Base-by-base conservation (phyloP, 2,329 filamentous ascomycete species). In the Cercospora sp. region DNA sequence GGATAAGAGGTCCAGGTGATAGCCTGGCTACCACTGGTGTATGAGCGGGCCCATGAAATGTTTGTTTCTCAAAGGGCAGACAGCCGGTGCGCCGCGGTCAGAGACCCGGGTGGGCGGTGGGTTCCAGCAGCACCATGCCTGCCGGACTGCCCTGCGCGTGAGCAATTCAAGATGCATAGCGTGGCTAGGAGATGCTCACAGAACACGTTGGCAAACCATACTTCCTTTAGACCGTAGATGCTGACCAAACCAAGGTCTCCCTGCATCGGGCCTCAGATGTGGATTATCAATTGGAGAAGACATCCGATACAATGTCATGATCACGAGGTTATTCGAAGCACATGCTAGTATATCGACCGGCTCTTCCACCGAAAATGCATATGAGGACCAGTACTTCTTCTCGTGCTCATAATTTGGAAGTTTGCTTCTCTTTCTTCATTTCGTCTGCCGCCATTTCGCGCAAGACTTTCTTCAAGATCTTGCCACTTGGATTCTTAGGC, bases 371-470 rank as follows among this genome's bases (percentile, higher is more conserved):
- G 20, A 4, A 51, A 26, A 51, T 51, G 45, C 45, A 26, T 23
- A 51, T 0, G 2, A 7, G 5, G 6, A 51, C 45, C 12, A 26
- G 12, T 7, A 5, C 5, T 51, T 12, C 4, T 12, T 5, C 5
- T 10, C 3, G 2, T 26, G 10, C 26, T 58, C 30, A 31, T 58
- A 53, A 33, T 82, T 89, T 94, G 10, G 89, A 83, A 0, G 89
- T 89, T 68, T 85, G 81, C 76, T 87, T 86, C 76, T 89, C 86
- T 66, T 83, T 83, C 76, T 90, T 88, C 81, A 84, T 91, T 80
- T 95, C 92, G 75, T 86, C 86, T 75, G 95, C 92, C 45, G 91
- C 84, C 73, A 95, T 79, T 51, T 91, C 78, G 61, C 87, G 84
- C 63, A 87, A 78, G 0, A 36, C 63, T 61, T 66, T 68, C 55